Evolutionary conservation across 108 stramenopile species (phyloP).

Genomic region (Cyclotella distinguenda): DNA sequence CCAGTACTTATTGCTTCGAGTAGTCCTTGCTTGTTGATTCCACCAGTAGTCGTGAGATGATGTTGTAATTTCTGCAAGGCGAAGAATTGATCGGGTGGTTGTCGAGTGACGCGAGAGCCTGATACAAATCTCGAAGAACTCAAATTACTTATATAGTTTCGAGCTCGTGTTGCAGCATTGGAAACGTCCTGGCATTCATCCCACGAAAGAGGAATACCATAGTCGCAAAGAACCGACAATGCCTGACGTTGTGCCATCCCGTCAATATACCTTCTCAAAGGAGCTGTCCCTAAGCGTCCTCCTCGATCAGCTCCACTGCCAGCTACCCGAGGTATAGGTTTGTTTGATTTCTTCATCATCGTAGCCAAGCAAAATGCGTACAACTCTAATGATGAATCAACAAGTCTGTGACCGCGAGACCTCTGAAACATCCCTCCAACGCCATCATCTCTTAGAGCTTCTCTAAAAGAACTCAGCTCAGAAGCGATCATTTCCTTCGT

Average conservation of each 20-base stretch:
- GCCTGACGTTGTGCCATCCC: slow-evolving; percentile 78
- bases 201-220: slow-evolving; percentile 60
- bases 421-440: slow-evolving; percentile 57
- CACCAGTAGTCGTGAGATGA: slow-evolving; percentile 34
- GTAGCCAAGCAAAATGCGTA: slow-evolving; percentile 53
- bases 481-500: slow-evolving; percentile 55
- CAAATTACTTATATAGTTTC: slow-evolving; percentile 53
- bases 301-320: slow-evolving; percentile 57
- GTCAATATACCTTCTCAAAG: slow-evolving; percentile 82
- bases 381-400: slow-evolving; percentile 73
- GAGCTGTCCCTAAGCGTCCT: slow-evolving; percentile 75
- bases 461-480: slow-evolving; percentile 15
- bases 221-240: slow-evolving; percentile 64
- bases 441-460: slow-evolving; percentile 50
- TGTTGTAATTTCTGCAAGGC: slow-evolving; percentile 38
- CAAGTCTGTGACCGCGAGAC: slow-evolving; percentile 71
- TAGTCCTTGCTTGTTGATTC: slow-evolving; percentile 13
- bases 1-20: slow-evolving; percentile 68
- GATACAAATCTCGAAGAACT: slow-evolving; percentile 42
- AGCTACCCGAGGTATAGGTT: slow-evolving; percentile 57
- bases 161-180: slow-evolving; percentile 46
- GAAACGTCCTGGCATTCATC: slow-evolving; percentile 63
- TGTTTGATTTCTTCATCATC: slow-evolving; percentile 50
- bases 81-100: slow-evolving; percentile 25
- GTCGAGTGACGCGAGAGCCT: too few relatives aligned